Conservation (phyloP, 768 basidiomycete genomes). For the Termitomyces sp. region DNA sequence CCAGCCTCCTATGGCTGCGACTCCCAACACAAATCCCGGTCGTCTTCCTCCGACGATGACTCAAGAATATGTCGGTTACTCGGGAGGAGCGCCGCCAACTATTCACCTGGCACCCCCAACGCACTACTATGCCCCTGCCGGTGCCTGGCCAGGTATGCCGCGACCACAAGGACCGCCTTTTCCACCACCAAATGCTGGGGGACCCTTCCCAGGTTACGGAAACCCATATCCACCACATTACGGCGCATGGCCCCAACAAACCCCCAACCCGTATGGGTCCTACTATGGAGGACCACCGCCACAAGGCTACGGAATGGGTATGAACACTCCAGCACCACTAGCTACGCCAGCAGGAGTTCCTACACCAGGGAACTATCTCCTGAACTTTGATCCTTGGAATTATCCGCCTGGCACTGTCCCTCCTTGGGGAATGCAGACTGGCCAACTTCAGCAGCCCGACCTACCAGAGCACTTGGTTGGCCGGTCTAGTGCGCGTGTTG, state of each 20-base stretch:
- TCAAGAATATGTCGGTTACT: neutral
- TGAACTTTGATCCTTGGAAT: conserved; percentile 4
- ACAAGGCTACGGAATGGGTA: neutral
- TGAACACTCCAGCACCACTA: neutral
- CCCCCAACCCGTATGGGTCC: neutral
- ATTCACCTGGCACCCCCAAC: neutral
- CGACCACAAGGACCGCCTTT: neutral
- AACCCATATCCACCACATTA: conserved; percentile 4
- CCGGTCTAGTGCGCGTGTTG: conserved; percentile 6
- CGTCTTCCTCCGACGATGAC: neutral
- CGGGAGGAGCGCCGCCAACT: neutral
- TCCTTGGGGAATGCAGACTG: conserved; percentile 1
- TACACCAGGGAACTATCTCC: neutral
- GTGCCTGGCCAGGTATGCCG: neutral
- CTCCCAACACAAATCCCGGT: neutral
- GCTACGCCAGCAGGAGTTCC: neutral
- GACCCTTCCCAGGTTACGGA: neutral
- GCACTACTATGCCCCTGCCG: conserved; percentile 1
- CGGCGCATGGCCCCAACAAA: neutral
- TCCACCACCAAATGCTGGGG: neutral
- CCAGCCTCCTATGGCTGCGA: neutral
- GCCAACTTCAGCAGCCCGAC: neutral
- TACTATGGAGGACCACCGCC: neutral
- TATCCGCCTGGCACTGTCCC: neutral
- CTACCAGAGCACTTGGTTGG: neutral